Percentiles rank a stretch among this genome's conserved stretches.
Evolutionary conservation across 495 filamentous ascomycete species (phyloP).

Genomic region (Annulohypoxylon bovei): DNA sequence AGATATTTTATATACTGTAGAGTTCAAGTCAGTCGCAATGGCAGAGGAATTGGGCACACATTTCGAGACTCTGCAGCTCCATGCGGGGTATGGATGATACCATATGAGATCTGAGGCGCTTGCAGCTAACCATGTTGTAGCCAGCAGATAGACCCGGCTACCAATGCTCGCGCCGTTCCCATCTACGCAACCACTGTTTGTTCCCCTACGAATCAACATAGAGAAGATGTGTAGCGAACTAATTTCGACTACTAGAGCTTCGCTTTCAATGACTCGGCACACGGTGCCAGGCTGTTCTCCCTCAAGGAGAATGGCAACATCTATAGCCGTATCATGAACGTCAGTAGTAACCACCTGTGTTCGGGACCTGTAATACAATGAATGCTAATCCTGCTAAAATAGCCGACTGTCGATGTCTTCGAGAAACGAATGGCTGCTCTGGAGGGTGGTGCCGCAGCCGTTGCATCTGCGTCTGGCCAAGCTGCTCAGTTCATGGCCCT

Average conservation of each 20-base stretch:
- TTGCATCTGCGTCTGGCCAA: slow-evolving; percentile 91
- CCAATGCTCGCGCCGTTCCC: slow-evolving; percentile 91
- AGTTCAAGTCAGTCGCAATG: slow-evolving; percentile 27
- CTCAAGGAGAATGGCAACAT: slow-evolving; percentile 99
- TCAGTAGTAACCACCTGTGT: slow-evolving; percentile 40
- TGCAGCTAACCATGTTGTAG: slow-evolving; percentile 54
- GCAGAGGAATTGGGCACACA: slow-evolving; percentile 55
- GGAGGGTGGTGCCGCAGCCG: slow-evolving; percentile 90
- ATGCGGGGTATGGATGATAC: slow-evolving; percentile 77
- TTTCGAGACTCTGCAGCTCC: slow-evolving; percentile 97
- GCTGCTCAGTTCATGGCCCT: slow-evolving; percentile 95
- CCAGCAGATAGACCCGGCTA: slow-evolving; percentile 83
- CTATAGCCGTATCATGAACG: slow-evolving; percentile 97
- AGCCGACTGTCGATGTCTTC: slow-evolving; percentile 97
- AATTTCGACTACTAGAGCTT: slow-evolving; percentile 68
- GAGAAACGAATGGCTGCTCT: slow-evolving; percentile 97
- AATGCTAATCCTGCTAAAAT: slow-evolving; percentile 19
- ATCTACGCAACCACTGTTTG: slow-evolving; percentile 93
- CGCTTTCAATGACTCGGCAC: slow-evolving; percentile 95
- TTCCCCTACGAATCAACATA: slow-evolving; percentile 5
- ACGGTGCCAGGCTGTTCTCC: slow-evolving; percentile 94
- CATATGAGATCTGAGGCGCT: slow-evolving; percentile 6
- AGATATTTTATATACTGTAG: neutral
- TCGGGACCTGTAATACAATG: neutral
- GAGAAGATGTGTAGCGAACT: neutral